Conservation (phyloP, 78 protist genomes). For the Thecamonas trahens region DNA sequence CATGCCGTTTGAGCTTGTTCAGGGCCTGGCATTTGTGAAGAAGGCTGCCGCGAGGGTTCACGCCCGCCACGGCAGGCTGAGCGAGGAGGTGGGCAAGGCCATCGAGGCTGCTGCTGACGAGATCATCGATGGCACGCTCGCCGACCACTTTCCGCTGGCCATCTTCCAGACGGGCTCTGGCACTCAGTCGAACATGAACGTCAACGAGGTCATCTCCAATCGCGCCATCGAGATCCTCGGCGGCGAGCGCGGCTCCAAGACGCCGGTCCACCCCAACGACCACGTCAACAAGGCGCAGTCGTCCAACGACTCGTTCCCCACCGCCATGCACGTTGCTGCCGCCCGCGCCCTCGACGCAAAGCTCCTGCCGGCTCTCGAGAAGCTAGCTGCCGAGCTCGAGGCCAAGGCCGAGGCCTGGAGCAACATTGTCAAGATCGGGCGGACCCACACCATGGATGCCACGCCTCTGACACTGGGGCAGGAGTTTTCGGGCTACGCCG, state of each 20-base stretch:
- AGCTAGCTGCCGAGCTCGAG: conserved; percentile 36
- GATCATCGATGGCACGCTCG: conserved; percentile 59
- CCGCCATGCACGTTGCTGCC: conserved; percentile 91
- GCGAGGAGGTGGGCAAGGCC: conserved; percentile 41
- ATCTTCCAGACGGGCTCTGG: conserved; percentile 93
- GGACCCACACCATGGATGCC: conserved; percentile 91
- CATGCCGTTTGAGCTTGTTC: conserved; percentile 66
- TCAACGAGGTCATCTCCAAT: conserved; percentile 59
- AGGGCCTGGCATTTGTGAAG: conserved; percentile 83
- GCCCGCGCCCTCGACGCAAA: conserved; percentile 19
- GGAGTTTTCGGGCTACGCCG: conserved; percentile 80
- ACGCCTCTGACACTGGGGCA: conserved; percentile 89
- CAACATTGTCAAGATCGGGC: conserved; percentile 82
- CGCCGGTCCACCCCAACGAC: conserved; percentile 92
- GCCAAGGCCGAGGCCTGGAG: conserved; percentile 55
- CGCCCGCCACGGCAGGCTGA: conserved; percentile 48
- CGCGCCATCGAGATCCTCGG: conserved; percentile 61
- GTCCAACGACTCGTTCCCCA: conserved; percentile 91
- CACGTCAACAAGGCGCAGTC: conserved; percentile 89
- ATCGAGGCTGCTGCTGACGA: conserved; percentile 75
- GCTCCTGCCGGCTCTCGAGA: conserved; percentile 54
- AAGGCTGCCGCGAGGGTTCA: conserved; percentile 71
- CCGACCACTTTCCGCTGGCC: conserved; percentile 86
- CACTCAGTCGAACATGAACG: conserved; percentile 94
- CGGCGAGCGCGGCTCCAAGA: conserved; percentile 70